A percentile compares a stretch with the other conserved stretches of the same genome.
These are phyloP conservation scores for Aspergillus felis DNA, from an alignment of 2,329 filamentous ascomycete species.

Conservation along the genomic window DNA sequence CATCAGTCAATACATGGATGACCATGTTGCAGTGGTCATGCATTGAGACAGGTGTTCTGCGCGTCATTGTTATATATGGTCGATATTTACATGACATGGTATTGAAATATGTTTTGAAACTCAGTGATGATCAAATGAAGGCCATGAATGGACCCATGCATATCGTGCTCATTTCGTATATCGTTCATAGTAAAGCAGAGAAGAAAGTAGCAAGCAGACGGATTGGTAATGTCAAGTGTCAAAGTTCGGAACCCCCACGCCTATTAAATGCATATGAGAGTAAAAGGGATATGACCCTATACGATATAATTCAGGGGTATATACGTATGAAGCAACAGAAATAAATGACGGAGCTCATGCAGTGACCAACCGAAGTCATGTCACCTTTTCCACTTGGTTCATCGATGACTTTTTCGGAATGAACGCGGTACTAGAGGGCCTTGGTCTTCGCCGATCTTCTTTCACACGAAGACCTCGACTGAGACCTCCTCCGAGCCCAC, in stretches of 20 bases:
- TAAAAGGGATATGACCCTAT: background rate
- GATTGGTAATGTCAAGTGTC: background rate
- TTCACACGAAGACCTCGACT: conserved; percentile 36
- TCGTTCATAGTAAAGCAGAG: background rate
- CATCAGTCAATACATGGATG: conserved; percentile 56
- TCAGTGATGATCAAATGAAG: background rate
- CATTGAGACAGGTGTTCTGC: conserved; percentile 10
- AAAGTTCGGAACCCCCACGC: background rate
- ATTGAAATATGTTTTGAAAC: background rate
- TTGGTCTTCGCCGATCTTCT: conserved; percentile 28
- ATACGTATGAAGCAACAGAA: background rate
- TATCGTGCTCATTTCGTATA: background rate
- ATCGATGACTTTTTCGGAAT: conserved; percentile 20
- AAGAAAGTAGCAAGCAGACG: background rate
- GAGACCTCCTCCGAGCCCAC: conserved; percentile 40
- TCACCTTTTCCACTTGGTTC: conserved; percentile 22
- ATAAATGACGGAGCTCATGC: background rate
- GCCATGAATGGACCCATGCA: background rate
- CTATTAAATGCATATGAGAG: background rate
- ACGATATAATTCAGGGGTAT: background rate
- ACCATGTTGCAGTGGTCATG: conserved; percentile 54
- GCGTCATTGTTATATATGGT: background rate
- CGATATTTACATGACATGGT: background rate
- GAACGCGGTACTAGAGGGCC: conserved; percentile 11
- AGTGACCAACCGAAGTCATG: background rate